Conservation (phyloP, 176 grass and related monocot species). For the Ampelocalamus luodianensis region DNA sequence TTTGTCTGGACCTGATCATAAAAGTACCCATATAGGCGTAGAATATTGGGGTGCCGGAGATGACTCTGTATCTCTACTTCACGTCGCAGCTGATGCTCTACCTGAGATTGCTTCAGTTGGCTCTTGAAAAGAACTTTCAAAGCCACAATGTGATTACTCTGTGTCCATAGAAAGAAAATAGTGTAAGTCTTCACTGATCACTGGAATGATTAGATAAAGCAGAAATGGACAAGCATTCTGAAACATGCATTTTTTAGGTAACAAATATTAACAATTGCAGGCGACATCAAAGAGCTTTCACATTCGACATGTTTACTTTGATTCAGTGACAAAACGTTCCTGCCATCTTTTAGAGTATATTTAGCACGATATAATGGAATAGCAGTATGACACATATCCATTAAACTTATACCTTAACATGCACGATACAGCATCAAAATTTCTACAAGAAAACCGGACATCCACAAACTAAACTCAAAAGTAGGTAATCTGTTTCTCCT, state of each 20-base stretch:
- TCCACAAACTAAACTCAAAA: background rate
- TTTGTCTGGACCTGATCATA: conserved; percentile 77
- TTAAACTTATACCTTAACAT: background rate
- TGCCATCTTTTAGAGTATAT: conserved; percentile 10
- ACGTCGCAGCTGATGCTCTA: conserved; percentile 83
- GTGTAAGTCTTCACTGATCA: background rate
- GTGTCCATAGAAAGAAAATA: conserved; percentile 33
- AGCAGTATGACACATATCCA: background rate
- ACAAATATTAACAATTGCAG: background rate
- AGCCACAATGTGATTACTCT: conserved; percentile 89
- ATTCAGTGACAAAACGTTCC: background rate
- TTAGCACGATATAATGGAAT: background rate
- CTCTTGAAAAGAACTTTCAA: conserved; percentile 98
- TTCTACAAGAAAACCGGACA: background rate
- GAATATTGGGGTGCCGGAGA: conserved; percentile 79
- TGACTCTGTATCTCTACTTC: conserved; percentile 97
- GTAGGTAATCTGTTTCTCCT: background rate
- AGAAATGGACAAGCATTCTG: background rate
- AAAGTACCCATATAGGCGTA: conserved; percentile 89
- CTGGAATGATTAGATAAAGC: background rate
- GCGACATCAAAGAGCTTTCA: background rate
- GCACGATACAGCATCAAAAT: background rate
- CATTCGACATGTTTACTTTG: background rate
- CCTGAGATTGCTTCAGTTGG: conserved; percentile 86
- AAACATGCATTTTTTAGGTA: background rate